Conservation (phyloP, 2,329 filamentous ascomycete species). For the Colletotrichum chlorophyti region DNA sequence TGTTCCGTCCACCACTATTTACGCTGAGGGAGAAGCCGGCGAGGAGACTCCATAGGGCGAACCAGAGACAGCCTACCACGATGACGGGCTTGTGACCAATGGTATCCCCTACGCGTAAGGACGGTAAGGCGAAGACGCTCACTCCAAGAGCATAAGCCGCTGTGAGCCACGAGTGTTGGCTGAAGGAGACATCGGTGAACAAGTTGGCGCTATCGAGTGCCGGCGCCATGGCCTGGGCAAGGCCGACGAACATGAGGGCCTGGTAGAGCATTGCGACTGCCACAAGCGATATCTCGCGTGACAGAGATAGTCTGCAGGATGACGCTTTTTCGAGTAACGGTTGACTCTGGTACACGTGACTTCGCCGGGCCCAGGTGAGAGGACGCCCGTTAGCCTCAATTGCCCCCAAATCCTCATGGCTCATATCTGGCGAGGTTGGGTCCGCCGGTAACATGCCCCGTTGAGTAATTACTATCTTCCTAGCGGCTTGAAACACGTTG, state of each 20-base stretch:
- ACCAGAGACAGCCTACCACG: conserved; percentile 61
- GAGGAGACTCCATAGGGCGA: conserved; percentile 57
- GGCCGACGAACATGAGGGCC: conserved; percentile 1
- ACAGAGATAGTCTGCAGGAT: neutral
- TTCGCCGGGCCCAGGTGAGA: neutral
- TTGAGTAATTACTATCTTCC: conserved; percentile 8
- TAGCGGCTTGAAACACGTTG: conserved; percentile 3
- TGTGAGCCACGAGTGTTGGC: conserved; percentile 61
- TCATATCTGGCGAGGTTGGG: neutral
- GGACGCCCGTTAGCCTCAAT: neutral
- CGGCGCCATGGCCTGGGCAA: conserved; percentile 1
- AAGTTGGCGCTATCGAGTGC: neutral
- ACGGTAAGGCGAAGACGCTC: conserved; percentile 64
- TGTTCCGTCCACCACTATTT: conserved; percentile 31
- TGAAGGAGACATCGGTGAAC: conserved; percentile 26
- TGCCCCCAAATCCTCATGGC: neutral
- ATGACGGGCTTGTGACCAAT: conserved; percentile 65
- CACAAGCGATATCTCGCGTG: neutral
- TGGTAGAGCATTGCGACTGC: neutral
- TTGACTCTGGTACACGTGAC: neutral
- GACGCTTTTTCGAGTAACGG: neutral
- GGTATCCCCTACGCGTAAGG: conserved; percentile 62
- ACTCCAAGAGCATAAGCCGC: conserved; percentile 63
- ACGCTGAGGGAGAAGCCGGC: conserved; percentile 47
- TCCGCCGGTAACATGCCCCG: neutral